These are phyloP conservation scores for Diaporthe ampelina DNA, from an alignment of 2,329 filamentous ascomycete genomes.

Conservation along the genomic window DNA sequence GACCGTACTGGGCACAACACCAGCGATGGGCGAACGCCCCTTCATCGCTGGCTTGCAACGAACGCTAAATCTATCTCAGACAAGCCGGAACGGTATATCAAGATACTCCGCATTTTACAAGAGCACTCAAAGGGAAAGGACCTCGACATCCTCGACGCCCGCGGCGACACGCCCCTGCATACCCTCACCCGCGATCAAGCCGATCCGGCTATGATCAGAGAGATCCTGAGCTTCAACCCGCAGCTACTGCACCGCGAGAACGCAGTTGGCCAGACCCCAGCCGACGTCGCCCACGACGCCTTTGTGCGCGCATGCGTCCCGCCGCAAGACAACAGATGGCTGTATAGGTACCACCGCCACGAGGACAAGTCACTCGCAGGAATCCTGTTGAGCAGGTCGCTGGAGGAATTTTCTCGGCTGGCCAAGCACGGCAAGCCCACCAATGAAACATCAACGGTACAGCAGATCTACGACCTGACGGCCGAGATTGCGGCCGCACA, in stretches of 20 bases:
- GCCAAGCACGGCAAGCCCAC: background rate
- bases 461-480: conserved; percentile 44
- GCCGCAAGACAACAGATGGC: conserved; percentile 29
- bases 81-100: conserved; percentile 45
- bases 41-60: conserved; percentile 70
- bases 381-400: conserved; percentile 37
- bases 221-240: conserved; percentile 68
- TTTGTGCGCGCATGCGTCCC: conserved; percentile 57
- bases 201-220: conserved; percentile 53
- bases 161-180: conserved; percentile 77
- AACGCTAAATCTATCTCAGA: background rate
- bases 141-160: conserved; percentile 71
- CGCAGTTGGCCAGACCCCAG: conserved; percentile 80
- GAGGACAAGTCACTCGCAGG: background rate
- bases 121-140: conserved; percentile 69
- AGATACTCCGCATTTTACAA: conserved; percentile 64
- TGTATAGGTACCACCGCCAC: background rate
- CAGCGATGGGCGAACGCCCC: conserved; percentile 70
- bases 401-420: conserved; percentile 37
- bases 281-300: conserved; percentile 74
- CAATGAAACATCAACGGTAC: background rate
- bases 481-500: conserved; percentile 47
- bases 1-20: conserved; percentile 66
- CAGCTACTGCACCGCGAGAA: conserved; percentile 79
- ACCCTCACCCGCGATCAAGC: conserved; percentile 59